Percentiles rank a stretch among this genome's conserved stretches.
Conservation (phyloP, 176 grass and related monocot species). For the Lolium perenne region DNA sequence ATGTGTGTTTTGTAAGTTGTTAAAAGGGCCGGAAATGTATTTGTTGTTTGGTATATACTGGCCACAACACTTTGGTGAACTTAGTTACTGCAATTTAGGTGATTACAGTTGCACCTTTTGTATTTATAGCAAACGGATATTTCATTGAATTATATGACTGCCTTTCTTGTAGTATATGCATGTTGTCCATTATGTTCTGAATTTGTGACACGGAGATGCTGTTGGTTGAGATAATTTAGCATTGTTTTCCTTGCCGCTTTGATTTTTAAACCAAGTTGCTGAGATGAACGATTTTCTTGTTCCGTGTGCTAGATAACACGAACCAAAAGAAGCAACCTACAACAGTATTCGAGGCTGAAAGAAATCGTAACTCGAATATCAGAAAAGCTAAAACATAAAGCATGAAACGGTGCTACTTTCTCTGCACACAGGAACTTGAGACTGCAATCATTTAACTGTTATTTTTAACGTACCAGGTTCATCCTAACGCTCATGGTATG, state of each 20-base stretch:
- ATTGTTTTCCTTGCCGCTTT: slow-evolving; percentile 3
- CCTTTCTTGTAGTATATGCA: slow-evolving; percentile 46
- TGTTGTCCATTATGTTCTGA: slow-evolving; percentile 28
- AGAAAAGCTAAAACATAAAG: neutral
- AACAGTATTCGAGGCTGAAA: neutral
- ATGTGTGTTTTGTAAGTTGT: slow-evolving; percentile 56
- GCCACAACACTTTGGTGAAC: slow-evolving; percentile 56
- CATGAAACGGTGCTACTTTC: neutral
- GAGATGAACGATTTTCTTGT: neutral
- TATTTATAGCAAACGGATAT: slow-evolving; percentile 59
- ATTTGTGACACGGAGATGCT: slow-evolving; percentile 35
- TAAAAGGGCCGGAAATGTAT: slow-evolving; percentile 60
- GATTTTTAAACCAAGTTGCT: neutral
- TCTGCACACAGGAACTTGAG: neutral
- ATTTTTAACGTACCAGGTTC: neutral
- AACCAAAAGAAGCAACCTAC: neutral
- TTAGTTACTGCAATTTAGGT: slow-evolving; percentile 67
- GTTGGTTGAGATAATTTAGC: slow-evolving; percentile 20
- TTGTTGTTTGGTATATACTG: slow-evolving; percentile 87
- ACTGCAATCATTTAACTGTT: neutral
- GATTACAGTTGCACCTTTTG: slow-evolving; percentile 66
- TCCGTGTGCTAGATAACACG: neutral
- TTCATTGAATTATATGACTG: slow-evolving; percentile 53
- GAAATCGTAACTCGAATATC: neutral
- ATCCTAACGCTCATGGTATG: neutral